Evolutionary conservation across 1,139 yeast genomes (phyloP), one percentile per base, ranked within the genome.

Genomic region (Hyphopichia wangnamkhiaoensis): DNA sequence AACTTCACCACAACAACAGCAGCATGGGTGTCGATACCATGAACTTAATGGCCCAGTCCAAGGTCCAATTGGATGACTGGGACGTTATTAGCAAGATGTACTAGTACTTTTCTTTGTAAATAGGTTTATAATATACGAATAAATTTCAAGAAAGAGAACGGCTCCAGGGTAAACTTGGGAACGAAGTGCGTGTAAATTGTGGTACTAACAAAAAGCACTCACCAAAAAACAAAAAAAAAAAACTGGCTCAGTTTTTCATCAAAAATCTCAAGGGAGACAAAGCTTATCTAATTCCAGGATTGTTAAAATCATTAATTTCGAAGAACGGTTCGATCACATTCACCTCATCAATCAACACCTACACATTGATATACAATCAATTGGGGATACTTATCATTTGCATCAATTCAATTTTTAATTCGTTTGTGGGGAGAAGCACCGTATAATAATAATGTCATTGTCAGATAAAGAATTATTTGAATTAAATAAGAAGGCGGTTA

Each of bases 401-500:
- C 24, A 21, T 21, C 10, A 21, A 21, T 21, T 21, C 24, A 21
- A 7, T 21, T 21, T 21, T 21, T 21, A 21, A 7, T 21, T 21
- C 24, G 24, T 10, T 21, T 21, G 24, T 21, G 24, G 24, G 10
- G 24, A 21, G 7, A 7, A 21, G 10, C 24, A 21, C 10, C 10
- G 7, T 21, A 21, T 21, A 21, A 10, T 7, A 21, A 27, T 8
- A 8, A 63, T 63, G 68, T 27, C 34, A 8, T 67, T 76, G 51
- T 66, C 81, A 25, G 81, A 78, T 59, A 70, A 76, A 59, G 83
- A 79, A 64, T 67, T 78, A 58, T 78, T 71, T 62, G 96, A 88
- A 53, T 74, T 90, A 59, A 90, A 90, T 77, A 88, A 89, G 65
- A 80, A 82, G 63, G 97, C 98, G 37, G 97, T 84, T 42, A 85